These are phyloP conservation scores for Penicillium nordicum DNA, from an alignment of 2,329 filamentous ascomycete species.

Conservation along the genomic window DNA sequence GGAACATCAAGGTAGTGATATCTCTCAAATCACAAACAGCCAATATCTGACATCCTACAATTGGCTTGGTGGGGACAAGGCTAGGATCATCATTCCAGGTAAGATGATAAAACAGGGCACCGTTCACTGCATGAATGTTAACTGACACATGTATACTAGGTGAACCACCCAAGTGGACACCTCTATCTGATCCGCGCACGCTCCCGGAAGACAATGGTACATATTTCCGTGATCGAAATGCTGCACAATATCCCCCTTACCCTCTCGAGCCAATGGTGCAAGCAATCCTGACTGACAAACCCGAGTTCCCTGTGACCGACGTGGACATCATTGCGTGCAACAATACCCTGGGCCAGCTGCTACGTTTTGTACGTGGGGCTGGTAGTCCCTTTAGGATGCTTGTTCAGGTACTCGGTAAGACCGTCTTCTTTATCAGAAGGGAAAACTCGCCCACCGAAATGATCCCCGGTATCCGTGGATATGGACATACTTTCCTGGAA, in stretches of 20 bases:
- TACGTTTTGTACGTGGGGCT: conserved; percentile 52
- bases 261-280: conserved; percentile 47
- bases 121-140: neutral
- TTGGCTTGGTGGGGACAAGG: conserved; percentile 41
- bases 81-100: conserved; percentile 49
- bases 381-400: conserved; percentile 56
- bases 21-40: conserved; percentile 36
- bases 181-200: conserved; percentile 31
- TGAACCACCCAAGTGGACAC: conserved; percentile 52
- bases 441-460: conserved; percentile 59
- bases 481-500: conserved; percentile 65
- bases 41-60: conserved; percentile 53
- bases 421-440: conserved; percentile 61
- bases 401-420: conserved; percentile 54
- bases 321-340: conserved; percentile 60
- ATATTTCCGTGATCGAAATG: conserved; percentile 47
- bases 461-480: conserved; percentile 57
- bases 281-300: conserved; percentile 41
- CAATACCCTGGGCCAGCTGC: conserved; percentile 60
- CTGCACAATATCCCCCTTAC: conserved; percentile 34
- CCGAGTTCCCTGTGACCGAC: conserved; percentile 30
- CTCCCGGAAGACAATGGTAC: conserved; percentile 45
- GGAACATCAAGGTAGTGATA: neutral
- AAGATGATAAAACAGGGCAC: conserved; percentile 5
- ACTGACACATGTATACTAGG: conserved; percentile 35